Evolutionary conservation across 495 filamentous ascomycete species (phyloP), one percentile per base, ranked within the genome.

Genomic region (Aspergillus biplanus): DNA sequence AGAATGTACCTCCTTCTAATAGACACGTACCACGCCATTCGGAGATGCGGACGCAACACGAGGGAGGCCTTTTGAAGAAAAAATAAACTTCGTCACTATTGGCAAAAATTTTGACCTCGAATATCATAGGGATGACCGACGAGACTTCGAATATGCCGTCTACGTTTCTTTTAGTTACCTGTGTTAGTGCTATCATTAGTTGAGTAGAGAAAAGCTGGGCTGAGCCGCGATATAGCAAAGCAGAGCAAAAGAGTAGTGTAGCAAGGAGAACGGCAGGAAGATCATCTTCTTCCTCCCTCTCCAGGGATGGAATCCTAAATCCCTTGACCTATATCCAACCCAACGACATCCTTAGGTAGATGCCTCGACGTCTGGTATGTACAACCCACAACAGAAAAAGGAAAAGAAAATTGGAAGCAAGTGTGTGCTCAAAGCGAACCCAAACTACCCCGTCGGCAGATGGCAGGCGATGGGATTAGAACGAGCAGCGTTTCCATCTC

Each of bases 391-490:
- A 49, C 18, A 12, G 8, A 56, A 34, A 39, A 35, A 16, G 13
- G 15, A 53, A 13, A 31, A 18, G 33, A 37, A 39, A 59, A 33
- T 21, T 37, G 37, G 11, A 21, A 31, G 61, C 53, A 62, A 39
- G 60, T 80, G 76, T 82, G 62, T 72, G 77, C 79, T 81, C 77
- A 75, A 80, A 82, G 79, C 79, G 79, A 82, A 82, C 79, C 79
- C 75, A 69, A 69, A 57, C 15, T 63, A 70, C 72, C 76, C 70
- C 75, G 67, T 60, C 49, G 18, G 58, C 47, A 64, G 34, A 66
- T 57, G 73, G 67, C 71, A 77, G 71, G 70, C 65, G 73, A 70
- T 73, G 71, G 78, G 79, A 82, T 82, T 82, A 79, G 75, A 77
- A 82, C 74, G 76, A 80, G 78, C 79, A 73, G 35, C 63, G 16